These are phyloP conservation scores for Phytopythium delawarense DNA, from an alignment of 352 stramenopile genomes.

Conservation along the genomic window DNA sequence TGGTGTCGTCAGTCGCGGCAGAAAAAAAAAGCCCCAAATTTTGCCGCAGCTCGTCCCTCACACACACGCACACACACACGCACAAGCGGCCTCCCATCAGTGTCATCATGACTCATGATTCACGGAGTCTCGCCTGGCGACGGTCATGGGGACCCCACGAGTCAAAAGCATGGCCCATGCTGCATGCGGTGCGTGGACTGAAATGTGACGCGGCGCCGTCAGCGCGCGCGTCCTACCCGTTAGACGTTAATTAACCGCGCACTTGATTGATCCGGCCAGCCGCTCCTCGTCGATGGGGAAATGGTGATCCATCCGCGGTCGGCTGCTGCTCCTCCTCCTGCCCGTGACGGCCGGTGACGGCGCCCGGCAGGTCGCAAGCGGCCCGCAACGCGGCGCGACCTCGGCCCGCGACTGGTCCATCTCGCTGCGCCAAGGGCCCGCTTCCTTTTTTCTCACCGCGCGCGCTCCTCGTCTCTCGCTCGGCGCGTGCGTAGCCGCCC, in stretches of 20 bases:
- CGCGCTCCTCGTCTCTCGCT: not conserved
- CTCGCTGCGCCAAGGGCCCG: not conserved
- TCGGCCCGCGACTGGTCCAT: conserved; percentile 1
- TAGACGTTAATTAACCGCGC: not conserved
- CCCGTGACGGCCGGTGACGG: not conserved
- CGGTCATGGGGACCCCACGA: no score
- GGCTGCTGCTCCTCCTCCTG: no score
- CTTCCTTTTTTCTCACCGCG: conserved; percentile 1
- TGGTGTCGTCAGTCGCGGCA: not conserved
- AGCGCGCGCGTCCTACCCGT: not conserved
- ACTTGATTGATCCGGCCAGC: conserved; percentile 7
- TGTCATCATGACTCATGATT: no score
- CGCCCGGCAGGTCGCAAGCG: not conserved
- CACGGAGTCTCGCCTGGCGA: no score
- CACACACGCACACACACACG: no score
- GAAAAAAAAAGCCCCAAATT: not conserved
- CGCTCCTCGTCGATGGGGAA: not conserved
- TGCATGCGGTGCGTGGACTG: no score
- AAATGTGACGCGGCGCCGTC: conserved; percentile 8
- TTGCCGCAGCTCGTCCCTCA: not conserved
- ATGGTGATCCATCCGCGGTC: no score
- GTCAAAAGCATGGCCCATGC: no score
- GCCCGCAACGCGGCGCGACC: not conserved
- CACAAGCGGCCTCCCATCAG: no score
- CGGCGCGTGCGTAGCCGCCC: not conserved